These are phyloP conservation scores for Durusdinium trenchii DNA, from an alignment of 73 alveolate species.

Conservation along the genomic window DNA sequence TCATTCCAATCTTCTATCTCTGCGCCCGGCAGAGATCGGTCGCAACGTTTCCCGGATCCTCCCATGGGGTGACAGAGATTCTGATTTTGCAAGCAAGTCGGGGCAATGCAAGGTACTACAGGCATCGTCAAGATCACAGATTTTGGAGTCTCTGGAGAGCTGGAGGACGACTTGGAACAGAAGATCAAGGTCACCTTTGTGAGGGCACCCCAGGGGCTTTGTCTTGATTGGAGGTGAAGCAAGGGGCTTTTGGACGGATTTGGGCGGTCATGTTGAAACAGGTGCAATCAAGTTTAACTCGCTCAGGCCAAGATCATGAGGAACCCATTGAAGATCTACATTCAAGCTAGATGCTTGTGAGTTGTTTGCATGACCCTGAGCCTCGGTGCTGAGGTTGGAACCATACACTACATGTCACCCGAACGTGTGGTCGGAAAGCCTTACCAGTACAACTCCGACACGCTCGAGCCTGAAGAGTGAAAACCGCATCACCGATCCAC, in stretches of 20 bases:
- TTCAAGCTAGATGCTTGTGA: background rate
- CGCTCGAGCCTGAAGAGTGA: background rate
- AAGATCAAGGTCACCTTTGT: slow-evolving; percentile 82
- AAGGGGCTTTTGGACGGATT: background rate
- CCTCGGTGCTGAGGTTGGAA: slow-evolving; percentile 49
- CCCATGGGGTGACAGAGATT: no score
- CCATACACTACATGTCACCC: slow-evolving; percentile 95
- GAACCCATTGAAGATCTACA: background rate
- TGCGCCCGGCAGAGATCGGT: no score
- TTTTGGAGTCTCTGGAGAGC: slow-evolving; percentile 86
- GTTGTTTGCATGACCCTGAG: background rate
- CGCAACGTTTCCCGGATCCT: no score
- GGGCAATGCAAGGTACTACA: slow-evolving; percentile 11
- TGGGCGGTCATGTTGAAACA: background rate
- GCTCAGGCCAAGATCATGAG: background rate
- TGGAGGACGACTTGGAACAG: slow-evolving; percentile 90
- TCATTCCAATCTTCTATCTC: background rate
- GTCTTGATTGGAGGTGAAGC: background rate
- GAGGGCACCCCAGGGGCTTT: background rate
- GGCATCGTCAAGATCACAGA: slow-evolving; percentile 83
- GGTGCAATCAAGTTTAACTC: background rate
- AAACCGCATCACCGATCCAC: no score
- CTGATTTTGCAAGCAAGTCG: no score
- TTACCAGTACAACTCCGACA: slow-evolving; percentile 91
- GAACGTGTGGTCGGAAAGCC: slow-evolving; percentile 95